Evolutionary conservation across 169 alveolate species (phyloP), one percentile per base, ranked within the genome.

Genomic region (Plasmodium ovale): DNA sequence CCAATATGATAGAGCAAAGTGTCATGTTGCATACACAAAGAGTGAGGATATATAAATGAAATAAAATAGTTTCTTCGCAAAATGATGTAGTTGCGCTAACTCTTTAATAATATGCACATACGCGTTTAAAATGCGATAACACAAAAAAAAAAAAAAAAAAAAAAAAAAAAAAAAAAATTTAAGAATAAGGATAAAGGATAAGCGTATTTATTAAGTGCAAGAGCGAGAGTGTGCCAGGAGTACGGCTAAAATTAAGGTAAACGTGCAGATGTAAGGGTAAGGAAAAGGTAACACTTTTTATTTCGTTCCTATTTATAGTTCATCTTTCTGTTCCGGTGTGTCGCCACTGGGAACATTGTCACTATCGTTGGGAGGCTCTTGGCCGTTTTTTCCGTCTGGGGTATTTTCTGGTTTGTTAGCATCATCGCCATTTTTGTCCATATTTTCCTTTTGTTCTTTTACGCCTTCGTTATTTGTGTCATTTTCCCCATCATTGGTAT

Each of bases 261-360:
- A 39, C 51, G 51, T 39, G 9, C 51, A 39, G 9, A 39, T 39
- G n/a, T 39, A 39, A 39, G 27, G 1, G 12, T 62, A n/a, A n/a
- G n/a, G n/a, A n/a, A n/a, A n/a, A n/a, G n/a, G n/a, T n/a, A n/a
- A n/a, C n/a, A n/a, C n/a, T n/a, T n/a, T n/a, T n/a, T n/a, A n/a
- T n/a, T n/a, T n/a, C n/a, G n/a, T n/a, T n/a, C n/a, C n/a, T n/a
- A n/a, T n/a, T 77, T 21, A 77, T 53, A 77, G 42, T 42, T 77
- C 88, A 35, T 77, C 88, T 53, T 60, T 77, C 37, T 77, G 73
- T 2, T 74, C 77, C 44, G 16, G 54, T 31, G 88, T 31, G 23
- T 19, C 64, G n/a, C n/a, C n/a, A n/a, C n/a, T n/a, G n/a, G n/a
- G n/a, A n/a, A n/a, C n/a, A n/a, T n/a, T n/a, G n/a, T n/a, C n/a